Conservation (phyloP, 192 early-diverging fungal genomes). For the Coemansia sp. region DNA sequence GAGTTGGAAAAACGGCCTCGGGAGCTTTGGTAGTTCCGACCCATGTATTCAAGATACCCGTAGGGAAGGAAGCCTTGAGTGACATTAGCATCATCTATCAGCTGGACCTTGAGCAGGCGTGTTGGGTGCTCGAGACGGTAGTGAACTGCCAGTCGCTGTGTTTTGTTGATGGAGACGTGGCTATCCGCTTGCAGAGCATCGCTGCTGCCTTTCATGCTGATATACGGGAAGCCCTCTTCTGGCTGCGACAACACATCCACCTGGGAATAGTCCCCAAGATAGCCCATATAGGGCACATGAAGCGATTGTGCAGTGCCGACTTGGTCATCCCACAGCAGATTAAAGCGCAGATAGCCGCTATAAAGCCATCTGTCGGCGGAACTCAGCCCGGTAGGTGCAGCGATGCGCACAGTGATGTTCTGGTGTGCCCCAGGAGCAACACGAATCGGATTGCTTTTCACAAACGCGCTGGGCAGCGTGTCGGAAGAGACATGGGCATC, state of each 20-base stretch:
- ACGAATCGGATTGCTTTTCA: conserved; percentile 34
- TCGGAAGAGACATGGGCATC: conserved; percentile 7
- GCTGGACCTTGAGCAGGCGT: conserved; percentile 42
- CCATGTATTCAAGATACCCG: conserved; percentile 48
- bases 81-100: conserved; percentile 38
- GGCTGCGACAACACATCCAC: conserved; percentile 40
- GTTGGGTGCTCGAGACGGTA: conserved; percentile 52
- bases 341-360: conserved; percentile 48
- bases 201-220: conserved; percentile 36
- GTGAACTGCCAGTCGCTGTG: conserved; percentile 39
- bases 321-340: conserved; percentile 49
- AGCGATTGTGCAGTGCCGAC: conserved; percentile 37
- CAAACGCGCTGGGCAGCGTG: conserved; percentile 40
- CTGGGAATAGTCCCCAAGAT: conserved; percentile 47
- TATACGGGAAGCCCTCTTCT: conserved; percentile 39
- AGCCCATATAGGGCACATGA: conserved; percentile 51
- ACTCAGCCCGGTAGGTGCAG: conserved; percentile 33
- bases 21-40: conserved; percentile 47
- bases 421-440: conserved; percentile 29
- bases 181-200: conserved; percentile 28
- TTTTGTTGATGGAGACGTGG: conserved; percentile 31
- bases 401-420: conserved; percentile 31
- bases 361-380: conserved; percentile 38
- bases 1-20: conserved; percentile 47
- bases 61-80: conserved; percentile 46